Conservation (phyloP, 331 rosid genomes). For the Quercus lobata region DNA sequence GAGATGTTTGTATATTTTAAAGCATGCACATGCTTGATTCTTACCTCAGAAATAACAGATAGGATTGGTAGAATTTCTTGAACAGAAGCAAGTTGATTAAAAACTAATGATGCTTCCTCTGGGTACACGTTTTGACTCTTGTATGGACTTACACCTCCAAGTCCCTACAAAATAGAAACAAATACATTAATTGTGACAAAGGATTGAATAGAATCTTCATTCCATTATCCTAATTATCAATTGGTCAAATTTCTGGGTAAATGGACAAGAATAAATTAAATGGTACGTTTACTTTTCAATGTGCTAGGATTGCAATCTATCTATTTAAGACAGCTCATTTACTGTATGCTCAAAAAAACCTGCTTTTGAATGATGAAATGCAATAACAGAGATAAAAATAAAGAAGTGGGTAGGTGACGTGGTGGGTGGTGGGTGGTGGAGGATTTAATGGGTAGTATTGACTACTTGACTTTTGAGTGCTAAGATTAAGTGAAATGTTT, state of each 20-base stretch:
- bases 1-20: background rate
- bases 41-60: constrained; percentile 74
- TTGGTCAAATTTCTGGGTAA: background rate
- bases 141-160: constrained; percentile 14
- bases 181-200: background rate
- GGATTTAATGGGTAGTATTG: too few relatives aligned
- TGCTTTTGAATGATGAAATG: too few relatives aligned
- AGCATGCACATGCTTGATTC: constrained; percentile 8
- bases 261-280: background rate
- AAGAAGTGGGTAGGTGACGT: too few relatives aligned
- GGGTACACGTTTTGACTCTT: constrained; percentile 30
- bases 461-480: too few relatives aligned
- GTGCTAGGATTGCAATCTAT: background rate
- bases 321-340: too few relatives aligned
- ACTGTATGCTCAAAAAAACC: too few relatives aligned
- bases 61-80: constrained; percentile 63
- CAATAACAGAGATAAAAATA: too few relatives aligned
- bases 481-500: too few relatives aligned
- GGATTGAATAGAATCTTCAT: background rate
- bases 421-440: too few relatives aligned
- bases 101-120: constrained; percentile 42
- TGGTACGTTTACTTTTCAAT: background rate
- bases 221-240: background rate
- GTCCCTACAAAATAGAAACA: constrained; percentile 32
- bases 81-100: constrained; percentile 43